phyloP scores from a whole-genome alignment of 2,329 filamentous ascomycete species.

The Xylaria sp. region DNA sequence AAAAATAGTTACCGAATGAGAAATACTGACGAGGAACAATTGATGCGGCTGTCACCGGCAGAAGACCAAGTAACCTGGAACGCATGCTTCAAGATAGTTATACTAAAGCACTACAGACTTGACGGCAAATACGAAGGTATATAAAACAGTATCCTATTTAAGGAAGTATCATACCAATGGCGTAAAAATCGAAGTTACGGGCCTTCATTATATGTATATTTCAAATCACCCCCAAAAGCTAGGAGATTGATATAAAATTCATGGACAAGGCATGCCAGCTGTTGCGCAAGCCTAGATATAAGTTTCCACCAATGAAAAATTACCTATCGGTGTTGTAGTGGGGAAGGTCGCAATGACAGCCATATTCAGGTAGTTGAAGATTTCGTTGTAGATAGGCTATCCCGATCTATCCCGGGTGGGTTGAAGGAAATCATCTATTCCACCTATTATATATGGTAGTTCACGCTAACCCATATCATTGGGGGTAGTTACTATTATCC shows the following conservation, averaged over 20 bases:
- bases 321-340: neutral
- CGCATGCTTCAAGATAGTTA: neutral
- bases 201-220: neutral
- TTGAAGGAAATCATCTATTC: neutral
- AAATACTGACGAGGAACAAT: slow-evolving; percentile 19
- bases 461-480: neutral
- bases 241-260: neutral
- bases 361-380: neutral
- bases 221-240: neutral
- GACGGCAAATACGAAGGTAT: neutral
- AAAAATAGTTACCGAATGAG: slow-evolving; percentile 21
- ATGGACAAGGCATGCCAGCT: neutral
- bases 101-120: neutral
- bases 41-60: slow-evolving; percentile 7
- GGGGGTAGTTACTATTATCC: neutral
- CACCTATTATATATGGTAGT: slow-evolving; percentile 6
- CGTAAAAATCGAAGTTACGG: neutral
- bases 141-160: neutral
- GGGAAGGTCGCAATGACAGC: neutral
- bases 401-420: neutral
- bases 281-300: neutral
- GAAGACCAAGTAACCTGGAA: neutral
- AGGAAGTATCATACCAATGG: neutral
- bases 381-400: neutral
- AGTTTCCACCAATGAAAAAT: slow-evolving; percentile 10